Percentiles rank a stretch among this genome's conserved stretches.
Evolutionary conservation across 805 yeast species (phyloP).

Genomic region (Candida cerambycidarum): DNA sequence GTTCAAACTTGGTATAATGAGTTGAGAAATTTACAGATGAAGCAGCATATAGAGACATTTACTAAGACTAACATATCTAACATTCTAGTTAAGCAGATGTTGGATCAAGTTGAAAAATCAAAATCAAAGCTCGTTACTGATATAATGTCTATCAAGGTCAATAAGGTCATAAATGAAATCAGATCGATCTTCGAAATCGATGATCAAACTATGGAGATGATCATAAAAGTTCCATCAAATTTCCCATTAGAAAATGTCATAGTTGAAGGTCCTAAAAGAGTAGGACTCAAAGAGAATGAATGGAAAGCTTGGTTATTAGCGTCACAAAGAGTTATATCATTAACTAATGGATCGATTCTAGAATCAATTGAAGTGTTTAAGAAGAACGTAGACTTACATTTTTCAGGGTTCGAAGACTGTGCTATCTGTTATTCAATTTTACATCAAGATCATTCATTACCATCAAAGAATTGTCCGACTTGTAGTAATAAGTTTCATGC

Average conservation of each 20-base stretch:
- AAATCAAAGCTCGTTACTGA: conserved; percentile 34
- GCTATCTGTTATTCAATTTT: conserved; percentile 93
- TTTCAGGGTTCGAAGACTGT: conserved; percentile 94
- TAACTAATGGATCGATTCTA: conserved; percentile 68
- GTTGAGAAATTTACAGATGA: conserved; percentile 66
- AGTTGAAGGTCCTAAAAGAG: conserved; percentile 73
- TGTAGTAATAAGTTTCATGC: conserved; percentile 95
- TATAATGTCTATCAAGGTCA: conserved; percentile 59
- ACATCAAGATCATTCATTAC: conserved; percentile 87
- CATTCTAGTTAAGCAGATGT: conserved; percentile 54
- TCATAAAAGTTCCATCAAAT: conserved; percentile 66
- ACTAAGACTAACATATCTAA: conserved; percentile 66
- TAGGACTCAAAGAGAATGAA: conserved; percentile 87
- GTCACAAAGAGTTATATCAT: conserved; percentile 76
- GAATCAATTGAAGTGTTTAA: conserved; percentile 69
- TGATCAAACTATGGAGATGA: conserved; percentile 82
- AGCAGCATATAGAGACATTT: conserved; percentile 59
- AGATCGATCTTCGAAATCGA: conserved; percentile 75
- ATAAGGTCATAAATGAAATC: conserved; percentile 62
- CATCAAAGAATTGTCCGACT: conserved; percentile 83
- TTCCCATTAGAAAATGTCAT: conserved; percentile 77
- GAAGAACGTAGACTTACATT: conserved; percentile 77
- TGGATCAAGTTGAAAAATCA: conserved; percentile 48
- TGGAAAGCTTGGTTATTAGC: conserved; percentile 96
- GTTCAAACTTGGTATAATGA: conserved; percentile 70